Conservation (phyloP, 306 rosid genomes). For the Glycyrrhiza uralensis region DNA sequence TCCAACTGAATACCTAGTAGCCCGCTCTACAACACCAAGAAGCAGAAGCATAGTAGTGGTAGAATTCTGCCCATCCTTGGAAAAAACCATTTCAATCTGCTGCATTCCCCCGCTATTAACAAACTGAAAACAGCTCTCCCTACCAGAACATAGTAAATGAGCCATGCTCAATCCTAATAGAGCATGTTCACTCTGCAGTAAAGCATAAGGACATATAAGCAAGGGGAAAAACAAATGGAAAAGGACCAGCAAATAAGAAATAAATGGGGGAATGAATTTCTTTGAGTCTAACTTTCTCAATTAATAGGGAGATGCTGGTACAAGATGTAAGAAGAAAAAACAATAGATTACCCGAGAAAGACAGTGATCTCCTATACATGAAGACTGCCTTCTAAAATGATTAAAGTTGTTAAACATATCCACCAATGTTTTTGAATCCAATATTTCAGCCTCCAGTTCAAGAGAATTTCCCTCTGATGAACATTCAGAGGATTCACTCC, state of each 20-base stretch:
- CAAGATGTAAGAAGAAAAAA: conserved; percentile 22
- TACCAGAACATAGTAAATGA: conserved; percentile 83
- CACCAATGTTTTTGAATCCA: conserved; percentile 69
- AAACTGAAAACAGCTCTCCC: conserved; percentile 87
- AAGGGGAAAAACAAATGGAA: background rate
- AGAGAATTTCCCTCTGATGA: conserved; percentile 39
- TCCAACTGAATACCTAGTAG: conserved; percentile 80
- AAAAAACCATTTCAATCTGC: conserved; percentile 53
- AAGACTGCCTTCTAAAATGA: conserved; percentile 39
- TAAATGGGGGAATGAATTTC: background rate
- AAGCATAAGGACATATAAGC: conserved; percentile 21
- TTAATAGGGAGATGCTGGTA: conserved; percentile 5
- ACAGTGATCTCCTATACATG: conserved; percentile 38
- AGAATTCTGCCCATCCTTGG: conserved; percentile 54
- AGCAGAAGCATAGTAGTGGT: conserved; percentile 62
- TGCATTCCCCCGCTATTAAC: conserved; percentile 90
- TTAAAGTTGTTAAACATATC: conserved; percentile 59
- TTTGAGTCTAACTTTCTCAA: conserved; percentile 1
- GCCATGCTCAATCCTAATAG: conserved; percentile 84
- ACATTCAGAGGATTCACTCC: conserved; percentile 42
- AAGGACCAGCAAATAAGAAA: conserved; percentile 11
- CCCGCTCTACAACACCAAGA: conserved; percentile 87
- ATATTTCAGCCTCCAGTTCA: conserved; percentile 56
- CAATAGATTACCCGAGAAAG: conserved; percentile 58
- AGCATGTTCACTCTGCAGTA: conserved; percentile 65